These are phyloP conservation scores for Ophiosphaerella korrae DNA, from an alignment of 2,329 filamentous ascomycete genomes.

Conservation along the genomic window DNA sequence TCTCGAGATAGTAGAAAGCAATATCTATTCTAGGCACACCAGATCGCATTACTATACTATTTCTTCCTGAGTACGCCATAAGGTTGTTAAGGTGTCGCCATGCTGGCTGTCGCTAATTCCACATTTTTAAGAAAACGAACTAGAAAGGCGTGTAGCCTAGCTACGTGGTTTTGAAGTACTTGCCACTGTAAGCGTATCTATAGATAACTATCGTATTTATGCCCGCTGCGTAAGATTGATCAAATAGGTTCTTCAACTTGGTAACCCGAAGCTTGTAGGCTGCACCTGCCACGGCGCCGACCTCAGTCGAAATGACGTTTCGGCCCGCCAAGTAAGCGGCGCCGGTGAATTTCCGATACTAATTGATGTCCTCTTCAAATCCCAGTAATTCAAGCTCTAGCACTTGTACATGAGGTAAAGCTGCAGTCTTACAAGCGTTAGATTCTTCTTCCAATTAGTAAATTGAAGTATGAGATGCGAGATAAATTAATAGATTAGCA, in stretches of 20 bases:
- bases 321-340: neutral
- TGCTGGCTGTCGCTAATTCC: neutral
- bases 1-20: neutral
- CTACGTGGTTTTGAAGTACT: neutral
- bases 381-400: neutral
- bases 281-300: neutral
- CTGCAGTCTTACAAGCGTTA: neutral
- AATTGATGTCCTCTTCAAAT: neutral
- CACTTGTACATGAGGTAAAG: neutral
- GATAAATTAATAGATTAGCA: too few relatives aligned
- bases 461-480: too few relatives aligned
- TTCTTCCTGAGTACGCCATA: neutral
- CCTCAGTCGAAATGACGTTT: neutral
- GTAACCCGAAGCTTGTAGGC: neutral
- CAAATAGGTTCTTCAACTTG: neutral
- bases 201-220: neutral
- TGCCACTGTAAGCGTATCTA: neutral
- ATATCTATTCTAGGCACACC: neutral
- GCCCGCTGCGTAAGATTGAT: neutral
- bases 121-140: neutral
- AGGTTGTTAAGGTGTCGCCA: neutral
- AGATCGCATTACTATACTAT: neutral
- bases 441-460: neutral
- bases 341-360: neutral
- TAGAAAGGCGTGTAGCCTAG: neutral